phyloP scores from a whole-genome alignment of 805 yeast species.

The Metschnikowia similis region DNA sequence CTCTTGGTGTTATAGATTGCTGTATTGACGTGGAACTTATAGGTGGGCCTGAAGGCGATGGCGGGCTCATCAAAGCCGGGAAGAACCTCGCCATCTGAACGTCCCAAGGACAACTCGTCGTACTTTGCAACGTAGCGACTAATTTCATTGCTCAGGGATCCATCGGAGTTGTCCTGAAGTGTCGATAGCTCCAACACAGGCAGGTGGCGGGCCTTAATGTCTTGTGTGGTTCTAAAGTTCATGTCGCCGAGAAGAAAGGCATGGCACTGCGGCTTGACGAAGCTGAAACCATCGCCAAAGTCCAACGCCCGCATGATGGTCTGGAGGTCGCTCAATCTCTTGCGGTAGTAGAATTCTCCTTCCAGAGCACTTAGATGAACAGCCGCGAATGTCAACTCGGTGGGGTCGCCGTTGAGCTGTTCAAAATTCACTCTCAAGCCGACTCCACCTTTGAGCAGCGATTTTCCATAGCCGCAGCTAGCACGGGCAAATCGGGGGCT shows the following conservation, averaged over 20 bases:
- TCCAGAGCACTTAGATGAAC: slow-evolving; percentile 80
- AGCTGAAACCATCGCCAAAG: slow-evolving; percentile 54
- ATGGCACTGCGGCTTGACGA: slow-evolving; percentile 52
- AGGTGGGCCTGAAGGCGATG: slow-evolving; percentile 75
- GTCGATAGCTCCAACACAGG: slow-evolving; percentile 19
- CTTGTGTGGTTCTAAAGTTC: slow-evolving; percentile 60
- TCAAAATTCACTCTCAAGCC: slow-evolving; percentile 48
- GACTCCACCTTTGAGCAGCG: slow-evolving; percentile 73
- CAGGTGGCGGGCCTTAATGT: slow-evolving; percentile 9
- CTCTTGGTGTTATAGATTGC: slow-evolving; percentile 55
- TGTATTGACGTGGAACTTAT: slow-evolving; percentile 56
- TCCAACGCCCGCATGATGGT: slow-evolving; percentile 50
- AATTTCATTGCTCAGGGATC: slow-evolving; percentile 5
- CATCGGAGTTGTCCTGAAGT: slow-evolving; percentile 21
- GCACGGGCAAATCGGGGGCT: slow-evolving; percentile 27
- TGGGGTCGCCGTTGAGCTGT: slow-evolving; percentile 13
- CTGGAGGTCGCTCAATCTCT: slow-evolving; percentile 52
- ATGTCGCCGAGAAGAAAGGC: slow-evolving; percentile 80
- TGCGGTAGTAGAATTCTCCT: slow-evolving; percentile 44
- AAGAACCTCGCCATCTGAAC: slow-evolving; percentile 44
- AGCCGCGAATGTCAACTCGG: slow-evolving; percentile 56
- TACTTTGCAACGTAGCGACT: slow-evolving; percentile 23
- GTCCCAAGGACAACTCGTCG: slow-evolving; percentile 51
- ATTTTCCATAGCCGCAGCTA: slow-evolving; percentile 54
- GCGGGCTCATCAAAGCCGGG: slow-evolving; percentile 62